Percentiles rank a stretch among this genome's conserved stretches.
Evolutionary conservation across 169 alveolate genomes (phyloP).

Genomic region (Eimeria acervulina): DNA sequence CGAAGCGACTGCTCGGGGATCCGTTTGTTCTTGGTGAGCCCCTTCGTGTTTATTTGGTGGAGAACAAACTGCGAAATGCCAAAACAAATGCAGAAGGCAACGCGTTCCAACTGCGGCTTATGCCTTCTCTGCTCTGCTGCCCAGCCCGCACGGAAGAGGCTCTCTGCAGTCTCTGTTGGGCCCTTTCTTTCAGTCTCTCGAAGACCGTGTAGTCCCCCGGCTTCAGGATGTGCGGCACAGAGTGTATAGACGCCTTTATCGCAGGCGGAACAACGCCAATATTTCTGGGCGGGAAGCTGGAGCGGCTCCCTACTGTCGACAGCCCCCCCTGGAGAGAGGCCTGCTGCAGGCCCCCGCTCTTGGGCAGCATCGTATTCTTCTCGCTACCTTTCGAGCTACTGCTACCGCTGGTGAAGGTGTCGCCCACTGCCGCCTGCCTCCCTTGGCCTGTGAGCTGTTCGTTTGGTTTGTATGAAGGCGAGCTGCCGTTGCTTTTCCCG

Average conservation of each 20-base stretch:
- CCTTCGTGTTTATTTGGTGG: background rate
- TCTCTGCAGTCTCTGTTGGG: slow-evolving; percentile 57
- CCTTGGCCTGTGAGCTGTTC: background rate
- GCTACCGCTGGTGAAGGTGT: background rate
- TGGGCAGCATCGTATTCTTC: background rate
- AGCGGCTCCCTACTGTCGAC: background rate
- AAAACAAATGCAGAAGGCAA: background rate
- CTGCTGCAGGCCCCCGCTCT: background rate
- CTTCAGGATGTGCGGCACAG: slow-evolving; percentile 52
- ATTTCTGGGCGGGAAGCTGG: slow-evolving; percentile 72
- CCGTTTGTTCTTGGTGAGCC: background rate
- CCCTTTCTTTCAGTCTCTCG: slow-evolving; percentile 36
- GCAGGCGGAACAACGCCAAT: slow-evolving; percentile 46
- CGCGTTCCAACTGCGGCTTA: slow-evolving; percentile 19
- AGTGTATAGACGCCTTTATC: slow-evolving; percentile 49
- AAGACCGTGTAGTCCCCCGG: slow-evolving; percentile 26
- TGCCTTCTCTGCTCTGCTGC: slow-evolving; percentile 12
- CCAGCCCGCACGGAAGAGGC: slow-evolving; percentile 22
- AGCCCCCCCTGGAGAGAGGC: background rate
- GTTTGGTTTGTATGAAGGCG: background rate
- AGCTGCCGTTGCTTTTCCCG: background rate
- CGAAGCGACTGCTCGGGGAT: background rate
- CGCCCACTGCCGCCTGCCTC: background rate
- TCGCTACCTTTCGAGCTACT: background rate
- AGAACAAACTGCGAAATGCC: slow-evolving; percentile 26